Evolutionary conservation across 2,329 filamentous ascomycete genomes (phyloP), one percentile per base, ranked within the genome.

Genomic region (Trichoderma lentiforme): DNA sequence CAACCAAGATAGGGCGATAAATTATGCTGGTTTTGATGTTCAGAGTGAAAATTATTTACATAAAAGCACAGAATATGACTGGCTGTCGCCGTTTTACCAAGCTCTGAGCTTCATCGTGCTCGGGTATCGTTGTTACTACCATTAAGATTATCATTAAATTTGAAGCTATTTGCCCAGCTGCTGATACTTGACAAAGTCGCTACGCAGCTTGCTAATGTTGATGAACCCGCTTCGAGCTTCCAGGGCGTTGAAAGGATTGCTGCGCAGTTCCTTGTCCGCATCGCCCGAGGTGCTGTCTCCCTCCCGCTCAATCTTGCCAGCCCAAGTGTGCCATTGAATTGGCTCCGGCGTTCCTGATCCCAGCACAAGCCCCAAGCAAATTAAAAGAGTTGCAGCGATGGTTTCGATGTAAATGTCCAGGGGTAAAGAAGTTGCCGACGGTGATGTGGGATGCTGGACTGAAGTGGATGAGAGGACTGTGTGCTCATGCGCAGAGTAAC

Each of bases 401-500:
- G 95, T 94, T 83, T 99, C 96, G 76, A 97, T 87, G 47, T 90
- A 89, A 77, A 99, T 97, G 79, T 99, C 96, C 73, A 93, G 83
- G 0, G 96, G 95, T 1, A 98, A 87, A 18, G 87, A 84, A 71
- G 82, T 78, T 66, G 81, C 75, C 3, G 83, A 77, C 15, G 83
- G 78, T 24, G 82, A 77, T 34, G 84, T 82, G 4, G 86, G 80
- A 56, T 85, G 80, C 34, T 84, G 83, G 57, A 84, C 80, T 68
- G 85, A 81, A 39, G 85, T 84, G 71, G 91, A 88, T 76, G 91
- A 89, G 64, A 97, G 88, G 26, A 90, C 86, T 7, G 93, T 92
- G 83, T 97, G 93, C 84, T 99, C 96, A 82, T 97, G 93, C 61
- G 95, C 94, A 66, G 96, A 99, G 83, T 98, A 99, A 83, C 95